Conservation (phyloP, 768 basidiomycete genomes). For the Leccinum rimulosum region DNA sequence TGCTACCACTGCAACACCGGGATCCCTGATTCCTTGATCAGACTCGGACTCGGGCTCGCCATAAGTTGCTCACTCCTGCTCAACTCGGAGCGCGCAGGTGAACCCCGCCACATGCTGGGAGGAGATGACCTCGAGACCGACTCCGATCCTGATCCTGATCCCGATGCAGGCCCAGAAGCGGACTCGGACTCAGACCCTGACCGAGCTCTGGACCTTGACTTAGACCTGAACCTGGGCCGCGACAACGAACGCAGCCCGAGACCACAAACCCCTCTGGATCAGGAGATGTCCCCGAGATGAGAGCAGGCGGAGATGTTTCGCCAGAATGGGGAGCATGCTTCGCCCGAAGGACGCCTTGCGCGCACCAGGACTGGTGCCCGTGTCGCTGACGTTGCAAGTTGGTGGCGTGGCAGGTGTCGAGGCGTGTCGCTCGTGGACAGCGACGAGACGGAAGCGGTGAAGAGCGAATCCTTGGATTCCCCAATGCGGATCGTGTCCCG, state of each 20-base stretch:
- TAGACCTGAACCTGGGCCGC: not conserved
- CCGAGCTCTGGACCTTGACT: conserved; percentile 2
- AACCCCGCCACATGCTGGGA: conserved; percentile 11
- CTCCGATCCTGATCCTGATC: conserved; percentile 3
- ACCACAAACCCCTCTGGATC: conserved; percentile 25
- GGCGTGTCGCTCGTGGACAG: conserved; percentile 20
- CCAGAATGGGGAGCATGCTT: conserved; percentile 31
- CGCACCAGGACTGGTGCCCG: not conserved
- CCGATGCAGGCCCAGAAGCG: conserved; percentile 9
- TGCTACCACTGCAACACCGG: conserved; percentile 27
- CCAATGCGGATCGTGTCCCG: conserved; percentile 10
- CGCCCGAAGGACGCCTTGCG: conserved; percentile 13
- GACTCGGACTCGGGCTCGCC: conserved; percentile 17
- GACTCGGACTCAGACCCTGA: not conserved
- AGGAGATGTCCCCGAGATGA: conserved; percentile 17
- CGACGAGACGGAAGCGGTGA: conserved; percentile 25
- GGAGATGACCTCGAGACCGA: conserved; percentile 7
- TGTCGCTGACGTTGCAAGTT: not conserved
- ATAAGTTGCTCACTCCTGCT: conserved; percentile 12
- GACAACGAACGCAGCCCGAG: conserved; percentile 21
- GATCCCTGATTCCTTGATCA: conserved; percentile 26
- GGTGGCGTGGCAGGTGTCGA: conserved; percentile 28
- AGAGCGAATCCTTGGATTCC: conserved; percentile 31
- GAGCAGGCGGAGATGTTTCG: conserved; percentile 25
- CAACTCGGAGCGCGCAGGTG: conserved; percentile 19